Conservation (phyloP, 306 rosid species). For the Dalbergia cultrata region DNA sequence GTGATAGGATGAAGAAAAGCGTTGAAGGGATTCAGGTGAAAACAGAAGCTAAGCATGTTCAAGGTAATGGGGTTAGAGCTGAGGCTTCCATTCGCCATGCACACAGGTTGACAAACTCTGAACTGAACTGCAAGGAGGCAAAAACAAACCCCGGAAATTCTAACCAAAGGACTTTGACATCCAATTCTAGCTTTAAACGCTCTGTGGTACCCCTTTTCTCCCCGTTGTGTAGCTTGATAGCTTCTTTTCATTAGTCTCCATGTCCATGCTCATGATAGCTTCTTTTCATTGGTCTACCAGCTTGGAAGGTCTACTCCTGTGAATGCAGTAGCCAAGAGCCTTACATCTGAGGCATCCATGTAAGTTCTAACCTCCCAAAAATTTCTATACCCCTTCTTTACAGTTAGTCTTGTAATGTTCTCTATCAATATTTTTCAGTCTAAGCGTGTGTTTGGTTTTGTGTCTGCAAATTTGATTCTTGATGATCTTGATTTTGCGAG, state of each 20-base stretch:
- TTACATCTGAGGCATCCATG: slow-evolving; percentile 60
- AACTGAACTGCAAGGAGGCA: slow-evolving; percentile 60
- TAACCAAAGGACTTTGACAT: slow-evolving; percentile 52
- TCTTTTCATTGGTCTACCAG: slow-evolving; percentile 50
- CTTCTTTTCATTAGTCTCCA: slow-evolving; percentile 31
- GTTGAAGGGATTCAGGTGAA: slow-evolving; percentile 60
- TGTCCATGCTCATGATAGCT: slow-evolving; percentile 23
- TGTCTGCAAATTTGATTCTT: no score
- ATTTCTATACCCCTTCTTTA: background rate
- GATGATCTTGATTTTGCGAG: no score
- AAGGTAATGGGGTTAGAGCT: slow-evolving; percentile 53
- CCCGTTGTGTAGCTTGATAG: background rate
- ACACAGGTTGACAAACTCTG: slow-evolving; percentile 57
- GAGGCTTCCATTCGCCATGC: slow-evolving; percentile 56
- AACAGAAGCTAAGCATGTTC: slow-evolving; percentile 52
- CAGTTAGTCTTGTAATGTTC: slow-evolving; percentile 2
- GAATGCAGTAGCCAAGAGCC: slow-evolving; percentile 53
- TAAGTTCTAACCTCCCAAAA: slow-evolving; percentile 49
- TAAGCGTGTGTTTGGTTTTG: no score
- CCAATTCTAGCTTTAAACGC: slow-evolving; percentile 51
- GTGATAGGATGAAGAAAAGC: slow-evolving; percentile 74
- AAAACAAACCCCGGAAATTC: slow-evolving; percentile 53
- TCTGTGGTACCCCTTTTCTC: slow-evolving; percentile 53
- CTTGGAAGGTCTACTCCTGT: slow-evolving; percentile 55
- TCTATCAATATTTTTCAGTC: slow-evolving; percentile 4